Conservation (phyloP, 2,329 filamentous ascomycete species). For the Scytalidium sp. region DNA sequence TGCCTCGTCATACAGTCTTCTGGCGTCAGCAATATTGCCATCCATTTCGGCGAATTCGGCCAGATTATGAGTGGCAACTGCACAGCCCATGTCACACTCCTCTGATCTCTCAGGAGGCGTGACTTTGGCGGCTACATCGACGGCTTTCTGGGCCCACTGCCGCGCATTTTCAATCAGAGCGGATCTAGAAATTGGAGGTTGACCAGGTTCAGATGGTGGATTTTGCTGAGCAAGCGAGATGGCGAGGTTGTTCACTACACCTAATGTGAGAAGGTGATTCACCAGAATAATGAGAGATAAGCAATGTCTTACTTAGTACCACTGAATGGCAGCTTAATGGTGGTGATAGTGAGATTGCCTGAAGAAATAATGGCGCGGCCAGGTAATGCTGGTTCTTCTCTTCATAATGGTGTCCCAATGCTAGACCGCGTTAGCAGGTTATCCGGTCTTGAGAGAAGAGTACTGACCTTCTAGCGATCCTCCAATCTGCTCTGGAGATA, state of each 20-base stretch:
- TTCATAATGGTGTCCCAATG: conserved; percentile 75
- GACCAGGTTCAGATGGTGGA: conserved; percentile 29
- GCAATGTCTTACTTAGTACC: conserved; percentile 60
- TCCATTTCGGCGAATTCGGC: conserved; percentile 79
- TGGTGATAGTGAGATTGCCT: conserved; percentile 70
- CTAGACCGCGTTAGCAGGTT: conserved; percentile 37
- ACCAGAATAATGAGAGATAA: not conserved
- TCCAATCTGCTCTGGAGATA: conserved; percentile 70
- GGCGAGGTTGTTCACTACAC: conserved; percentile 76
- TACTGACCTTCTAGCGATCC: conserved; percentile 62
- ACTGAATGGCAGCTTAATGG: conserved; percentile 71
- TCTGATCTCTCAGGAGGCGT: conserved; percentile 63
- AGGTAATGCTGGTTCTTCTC: conserved; percentile 73
- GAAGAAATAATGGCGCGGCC: conserved; percentile 81
- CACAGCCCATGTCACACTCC: conserved; percentile 83
- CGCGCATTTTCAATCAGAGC: conserved; percentile 67
- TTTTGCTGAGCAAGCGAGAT: conserved; percentile 60
- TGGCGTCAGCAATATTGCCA: conserved; percentile 62
- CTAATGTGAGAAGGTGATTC: conserved; percentile 6
- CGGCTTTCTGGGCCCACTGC: conserved; percentile 76
- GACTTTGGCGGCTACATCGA: conserved; percentile 64
- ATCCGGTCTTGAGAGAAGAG: not conserved
- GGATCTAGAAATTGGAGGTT: conserved; percentile 49
- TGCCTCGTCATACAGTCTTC: conserved; percentile 66
- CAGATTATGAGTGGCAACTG: conserved; percentile 80